Percentiles rank a stretch among this genome's conserved stretches.
Evolutionary conservation across 106 monocot species (phyloP).

Genomic region (Vanilla planifolia): DNA sequence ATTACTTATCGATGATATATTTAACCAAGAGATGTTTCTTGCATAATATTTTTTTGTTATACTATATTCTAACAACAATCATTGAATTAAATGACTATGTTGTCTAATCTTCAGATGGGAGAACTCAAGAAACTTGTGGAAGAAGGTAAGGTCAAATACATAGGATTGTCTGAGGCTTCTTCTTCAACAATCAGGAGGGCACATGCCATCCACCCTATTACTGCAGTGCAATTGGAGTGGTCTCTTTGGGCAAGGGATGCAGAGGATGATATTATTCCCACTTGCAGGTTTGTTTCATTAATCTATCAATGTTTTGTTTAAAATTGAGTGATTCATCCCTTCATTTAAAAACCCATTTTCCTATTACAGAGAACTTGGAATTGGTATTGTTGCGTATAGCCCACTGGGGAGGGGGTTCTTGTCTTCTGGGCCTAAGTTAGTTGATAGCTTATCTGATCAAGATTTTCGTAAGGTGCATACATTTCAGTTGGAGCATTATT

Average conservation of each 20-base stretch:
- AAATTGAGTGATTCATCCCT: too few species aligned
- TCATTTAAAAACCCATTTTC: not conserved
- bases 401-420: constrained; percentile 80
- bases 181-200: constrained; percentile 49
- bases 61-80: too few species aligned
- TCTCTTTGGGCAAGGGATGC: constrained; percentile 71
- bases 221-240: constrained; percentile 59
- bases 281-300: constrained; percentile 47
- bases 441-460: constrained; percentile 17
- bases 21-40: too few species aligned
- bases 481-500: not conserved
- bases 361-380: constrained; percentile 70
- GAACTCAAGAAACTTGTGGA: constrained; percentile 55
- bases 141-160: constrained; percentile 56
- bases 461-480: constrained; percentile 28
- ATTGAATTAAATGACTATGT: not conserved
- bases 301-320: too few species aligned
- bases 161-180: constrained; percentile 49
- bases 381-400: constrained; percentile 86
- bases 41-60: too few species aligned
- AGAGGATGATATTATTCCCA: constrained; percentile 64
- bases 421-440: constrained; percentile 4
- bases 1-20: too few species aligned
- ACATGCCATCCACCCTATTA: constrained; percentile 45
- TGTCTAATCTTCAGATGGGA: constrained; percentile 27